Evolutionary conservation across 805 yeast genomes (phyloP), one percentile per base, ranked within the genome.

Genomic region (Blastobotrys terrestris): DNA sequence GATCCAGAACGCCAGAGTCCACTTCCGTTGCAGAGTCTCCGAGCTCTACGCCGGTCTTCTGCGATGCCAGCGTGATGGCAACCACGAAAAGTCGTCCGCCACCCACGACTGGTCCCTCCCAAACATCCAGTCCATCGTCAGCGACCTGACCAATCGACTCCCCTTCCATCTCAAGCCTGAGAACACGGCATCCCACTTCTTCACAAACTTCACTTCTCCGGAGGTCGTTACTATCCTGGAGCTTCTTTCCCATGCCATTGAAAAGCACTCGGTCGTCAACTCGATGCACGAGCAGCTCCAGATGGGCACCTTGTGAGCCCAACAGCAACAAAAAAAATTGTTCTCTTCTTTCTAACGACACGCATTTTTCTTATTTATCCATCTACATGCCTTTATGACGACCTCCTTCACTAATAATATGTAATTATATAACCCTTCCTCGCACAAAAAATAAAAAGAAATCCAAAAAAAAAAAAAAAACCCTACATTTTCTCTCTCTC

Each of bases 21-120:
- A 26, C 35, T 26, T 26, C 35, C 35, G 35, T 5, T 26, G 35
- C 18, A 41, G 20, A 7, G 44, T 67, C 42, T 52, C 68, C 14
- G 55, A 53, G 18, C 58, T 67, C 22, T 67, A 66, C 52, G 60
- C 60, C 18, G 59, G 53, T 39, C 58, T 67, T 43, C 60, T 67
- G n/a, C 55, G 58, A 51, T 51, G 62, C 15, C 61, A 65, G 48
- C 35, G 14, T 2, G 44, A 22, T 6, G 61, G 65, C 18, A 62
- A 64, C 50, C 53, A 58, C 49, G 64, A 66, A 21, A 52, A 63
- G 21, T 50, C 64, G 19, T 62, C 64, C 46, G 70, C 68, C 4
- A 65, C 67, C 8, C 70, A 67, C 53, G 67, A 65, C 51, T 67
- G 70, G 70, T 54, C 65, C 13, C 55, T 67, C 47, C 55, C 63